phyloP scores from a whole-genome alignment of 75 land plant species.

The Picea sitchensis region DNA sequence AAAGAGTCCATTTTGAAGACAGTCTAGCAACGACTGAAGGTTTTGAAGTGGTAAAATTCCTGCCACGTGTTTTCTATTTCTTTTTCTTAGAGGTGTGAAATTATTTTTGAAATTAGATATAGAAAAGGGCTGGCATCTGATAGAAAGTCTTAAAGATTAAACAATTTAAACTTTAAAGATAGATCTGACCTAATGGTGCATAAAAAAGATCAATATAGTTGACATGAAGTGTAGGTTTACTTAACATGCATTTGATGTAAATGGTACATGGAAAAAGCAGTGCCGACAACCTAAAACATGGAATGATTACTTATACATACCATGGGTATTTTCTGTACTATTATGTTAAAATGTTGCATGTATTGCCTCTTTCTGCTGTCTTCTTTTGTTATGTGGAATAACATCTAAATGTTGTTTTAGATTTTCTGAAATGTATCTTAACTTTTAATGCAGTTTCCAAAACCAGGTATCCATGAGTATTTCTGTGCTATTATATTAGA shows the following conservation, averaged over 20 bases:
- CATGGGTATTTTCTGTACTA: too few relatives aligned
- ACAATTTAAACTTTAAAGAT: background rate
- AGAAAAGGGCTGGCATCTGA: background rate
- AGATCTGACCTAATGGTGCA: background rate
- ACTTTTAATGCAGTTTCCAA: background rate
- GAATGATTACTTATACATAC: too few relatives aligned
- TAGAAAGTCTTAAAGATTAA: background rate
- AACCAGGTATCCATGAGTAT: background rate
- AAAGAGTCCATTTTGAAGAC: slow-evolving; percentile 60
- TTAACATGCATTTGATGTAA: background rate
- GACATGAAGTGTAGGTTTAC: background rate
- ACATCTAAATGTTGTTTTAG: background rate
- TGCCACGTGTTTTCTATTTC: background rate
- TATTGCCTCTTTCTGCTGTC: background rate
- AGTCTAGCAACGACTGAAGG: slow-evolving; percentile 54
- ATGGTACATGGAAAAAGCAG: background rate
- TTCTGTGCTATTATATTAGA: background rate
- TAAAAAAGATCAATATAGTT: background rate
- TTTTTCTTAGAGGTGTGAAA: background rate
- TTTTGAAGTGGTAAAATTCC: slow-evolving; percentile 44
- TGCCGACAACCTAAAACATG: background rate
- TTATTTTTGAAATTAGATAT: background rate
- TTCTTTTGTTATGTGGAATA: background rate
- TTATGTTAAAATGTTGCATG: background rate
- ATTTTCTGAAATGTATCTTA: background rate